Evolutionary conservation across 495 filamentous ascomycete species (phyloP).

Genomic region (Usnea hakonensis): DNA sequence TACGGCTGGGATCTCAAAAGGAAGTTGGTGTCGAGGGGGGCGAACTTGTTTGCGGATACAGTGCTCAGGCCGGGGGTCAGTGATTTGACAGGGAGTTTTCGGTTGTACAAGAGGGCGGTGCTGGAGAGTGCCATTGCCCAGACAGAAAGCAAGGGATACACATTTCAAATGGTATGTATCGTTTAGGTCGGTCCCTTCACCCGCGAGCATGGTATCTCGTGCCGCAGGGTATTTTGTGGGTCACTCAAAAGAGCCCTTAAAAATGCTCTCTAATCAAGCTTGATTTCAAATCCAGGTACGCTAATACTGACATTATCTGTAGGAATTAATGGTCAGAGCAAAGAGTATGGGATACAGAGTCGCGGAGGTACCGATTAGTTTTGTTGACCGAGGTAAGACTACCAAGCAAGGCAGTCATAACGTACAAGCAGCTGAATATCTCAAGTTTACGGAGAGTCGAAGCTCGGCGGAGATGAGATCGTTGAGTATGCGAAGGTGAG

Average conservation of each 20-base stretch:
- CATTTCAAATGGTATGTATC: slow-evolving; percentile 74
- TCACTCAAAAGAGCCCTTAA: neutral
- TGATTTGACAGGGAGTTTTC: slow-evolving; percentile 89
- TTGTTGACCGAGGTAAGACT: slow-evolving; percentile 64
- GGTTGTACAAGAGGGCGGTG: slow-evolving; percentile 85
- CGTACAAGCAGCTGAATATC: neutral
- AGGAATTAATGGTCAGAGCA: slow-evolving; percentile 83
- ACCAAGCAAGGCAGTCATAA: too few relatives aligned
- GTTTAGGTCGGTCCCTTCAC: neutral
- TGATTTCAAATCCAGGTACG: too few relatives aligned
- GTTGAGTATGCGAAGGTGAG: slow-evolving; percentile 81
- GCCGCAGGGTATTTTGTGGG: neutral
- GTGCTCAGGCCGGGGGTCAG: slow-evolving; percentile 91
- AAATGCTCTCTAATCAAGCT: neutral
- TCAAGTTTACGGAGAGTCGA: slow-evolving; percentile 83
- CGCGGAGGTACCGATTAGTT: slow-evolving; percentile 88
- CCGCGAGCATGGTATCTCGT: neutral
- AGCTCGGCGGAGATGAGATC: slow-evolving; percentile 91
- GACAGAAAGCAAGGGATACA: slow-evolving; percentile 92
- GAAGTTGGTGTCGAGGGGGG: slow-evolving; percentile 81
- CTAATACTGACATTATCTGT: neutral
- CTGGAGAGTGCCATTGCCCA: slow-evolving; percentile 77
- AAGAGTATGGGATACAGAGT: slow-evolving; percentile 88
- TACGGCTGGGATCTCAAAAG: slow-evolving; percentile 97
- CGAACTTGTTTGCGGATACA: slow-evolving; percentile 93